These are phyloP conservation scores for Lavandula angustifolia DNA, from an alignment of 257 asterid genomes.

Conservation along the genomic window DNA sequence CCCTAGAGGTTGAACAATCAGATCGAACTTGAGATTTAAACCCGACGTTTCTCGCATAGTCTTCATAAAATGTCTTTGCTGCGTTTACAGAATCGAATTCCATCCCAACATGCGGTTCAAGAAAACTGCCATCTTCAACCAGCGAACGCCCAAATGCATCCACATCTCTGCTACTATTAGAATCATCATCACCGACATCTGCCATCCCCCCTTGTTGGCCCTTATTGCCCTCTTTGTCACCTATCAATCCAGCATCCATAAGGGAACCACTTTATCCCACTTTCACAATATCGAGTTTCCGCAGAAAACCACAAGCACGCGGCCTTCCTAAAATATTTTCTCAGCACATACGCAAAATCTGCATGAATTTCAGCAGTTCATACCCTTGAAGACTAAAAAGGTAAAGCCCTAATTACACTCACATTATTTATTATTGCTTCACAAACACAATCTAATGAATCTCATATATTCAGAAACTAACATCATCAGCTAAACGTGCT, in stretches of 20 bases:
- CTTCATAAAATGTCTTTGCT: slow-evolving; percentile 64
- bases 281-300: slow-evolving; percentile 20
- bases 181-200: slow-evolving; percentile 56
- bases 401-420: slow-evolving; percentile 3
- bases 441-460: slow-evolving; percentile 3
- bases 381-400: slow-evolving; percentile 11
- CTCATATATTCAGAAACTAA: slow-evolving; percentile 8
- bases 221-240: slow-evolving; percentile 46
- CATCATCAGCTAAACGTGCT: slow-evolving; percentile 6
- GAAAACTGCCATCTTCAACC: slow-evolving; percentile 40
- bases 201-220: slow-evolving; percentile 49
- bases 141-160: slow-evolving; percentile 43
- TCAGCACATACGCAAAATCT: slow-evolving; percentile 31
- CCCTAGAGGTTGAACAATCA: slow-evolving; percentile 44
- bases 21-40: slow-evolving; percentile 47
- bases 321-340: slow-evolving; percentile 22
- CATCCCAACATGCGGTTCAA: slow-evolving; percentile 71
- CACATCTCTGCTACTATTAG: slow-evolving; percentile 45
- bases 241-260: slow-evolving; percentile 50
- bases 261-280: slow-evolving; percentile 35
- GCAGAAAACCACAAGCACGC: slow-evolving; percentile 25
- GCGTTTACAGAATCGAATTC: slow-evolving; percentile 65
- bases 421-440: slow-evolving; percentile 5
- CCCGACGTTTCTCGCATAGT: slow-evolving; percentile 63
- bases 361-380: slow-evolving; percentile 33